phyloP scores from a whole-genome alignment of 1,284 basidiomycete species.

The Ganoderma sinense region DNA sequence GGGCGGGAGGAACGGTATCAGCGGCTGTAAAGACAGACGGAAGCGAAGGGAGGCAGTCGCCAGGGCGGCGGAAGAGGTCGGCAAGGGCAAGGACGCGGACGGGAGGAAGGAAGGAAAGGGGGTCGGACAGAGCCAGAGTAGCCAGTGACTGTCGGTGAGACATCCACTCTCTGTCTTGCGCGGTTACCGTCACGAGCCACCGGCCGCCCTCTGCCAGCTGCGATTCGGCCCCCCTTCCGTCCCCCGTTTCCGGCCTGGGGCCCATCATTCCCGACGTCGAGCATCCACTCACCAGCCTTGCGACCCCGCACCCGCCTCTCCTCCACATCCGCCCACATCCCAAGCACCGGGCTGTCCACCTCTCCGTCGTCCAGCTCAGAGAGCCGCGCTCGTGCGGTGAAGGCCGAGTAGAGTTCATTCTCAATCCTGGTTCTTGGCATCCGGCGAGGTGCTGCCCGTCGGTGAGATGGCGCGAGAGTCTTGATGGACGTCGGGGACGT shows the following conservation, averaged over 20 bases:
- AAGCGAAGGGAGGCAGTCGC: conserved; percentile 9
- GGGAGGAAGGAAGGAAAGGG: background rate
- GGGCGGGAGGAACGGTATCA: conserved; percentile 17
- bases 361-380: conserved; percentile 21
- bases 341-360: conserved; percentile 31
- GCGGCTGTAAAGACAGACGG: conserved; percentile 15
- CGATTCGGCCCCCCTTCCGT: conserved; percentile 11
- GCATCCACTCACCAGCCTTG: conserved; percentile 27
- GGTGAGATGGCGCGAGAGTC: conserved; percentile 16
- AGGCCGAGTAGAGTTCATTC: conserved; percentile 29
- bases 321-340: conserved; percentile 30
- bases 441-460: conserved; percentile 20
- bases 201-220: background rate
- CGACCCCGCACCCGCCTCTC: conserved; percentile 16
- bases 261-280: conserved; percentile 13
- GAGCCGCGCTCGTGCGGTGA: conserved; percentile 20
- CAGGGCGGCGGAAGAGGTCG: background rate
- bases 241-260: conserved; percentile 7
- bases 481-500: conserved; percentile 25
- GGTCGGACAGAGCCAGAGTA: conserved; percentile 6
- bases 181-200: conserved; percentile 27
- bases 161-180: background rate
- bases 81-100: background rate
- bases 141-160: conserved; percentile 8
- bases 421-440: conserved; percentile 24